phyloP scores from a whole-genome alignment of 2,329 filamentous ascomycete species.

The Fusarium sp. region DNA sequence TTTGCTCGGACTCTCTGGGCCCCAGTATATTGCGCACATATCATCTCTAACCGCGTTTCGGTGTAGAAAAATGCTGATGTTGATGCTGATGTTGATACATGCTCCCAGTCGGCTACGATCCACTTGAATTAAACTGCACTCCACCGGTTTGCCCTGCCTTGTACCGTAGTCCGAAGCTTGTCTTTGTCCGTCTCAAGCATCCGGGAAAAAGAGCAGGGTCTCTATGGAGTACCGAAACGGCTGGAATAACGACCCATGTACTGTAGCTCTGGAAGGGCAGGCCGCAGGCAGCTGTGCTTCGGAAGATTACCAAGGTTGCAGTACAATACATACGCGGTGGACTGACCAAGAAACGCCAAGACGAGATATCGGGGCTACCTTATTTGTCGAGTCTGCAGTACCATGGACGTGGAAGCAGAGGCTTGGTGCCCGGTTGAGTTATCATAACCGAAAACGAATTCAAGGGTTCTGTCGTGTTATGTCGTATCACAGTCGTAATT shows the following conservation, averaged over 20 bases:
- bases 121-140: slow-evolving; percentile 7
- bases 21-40: neutral
- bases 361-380: slow-evolving; percentile 25
- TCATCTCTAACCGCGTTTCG: slow-evolving; percentile 11
- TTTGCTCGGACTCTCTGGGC: neutral
- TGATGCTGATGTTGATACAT: neutral
- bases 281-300: slow-evolving; percentile 41
- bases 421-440: neutral
- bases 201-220: slow-evolving; percentile 26
- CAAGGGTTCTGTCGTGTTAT: neutral
- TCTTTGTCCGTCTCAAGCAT: slow-evolving; percentile 15
- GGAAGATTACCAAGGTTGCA: slow-evolving; percentile 41
- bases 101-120: neutral
- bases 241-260: slow-evolving; percentile 14
- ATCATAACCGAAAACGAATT: slow-evolving; percentile 4
- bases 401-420: neutral
- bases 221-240: slow-evolving; percentile 34
- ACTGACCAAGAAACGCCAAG: slow-evolving; percentile 37
- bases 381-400: slow-evolving; percentile 14
- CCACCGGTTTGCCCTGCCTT: slow-evolving; percentile 14
- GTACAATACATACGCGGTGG: slow-evolving; percentile 31
- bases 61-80: slow-evolving; percentile 8
- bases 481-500: neutral
- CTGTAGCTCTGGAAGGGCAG: slow-evolving; percentile 26
- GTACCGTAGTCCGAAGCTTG: slow-evolving; percentile 17